Evolutionary conservation across 257 asterid genomes (phyloP).

Genomic region (Capsicum rhomboideum): DNA sequence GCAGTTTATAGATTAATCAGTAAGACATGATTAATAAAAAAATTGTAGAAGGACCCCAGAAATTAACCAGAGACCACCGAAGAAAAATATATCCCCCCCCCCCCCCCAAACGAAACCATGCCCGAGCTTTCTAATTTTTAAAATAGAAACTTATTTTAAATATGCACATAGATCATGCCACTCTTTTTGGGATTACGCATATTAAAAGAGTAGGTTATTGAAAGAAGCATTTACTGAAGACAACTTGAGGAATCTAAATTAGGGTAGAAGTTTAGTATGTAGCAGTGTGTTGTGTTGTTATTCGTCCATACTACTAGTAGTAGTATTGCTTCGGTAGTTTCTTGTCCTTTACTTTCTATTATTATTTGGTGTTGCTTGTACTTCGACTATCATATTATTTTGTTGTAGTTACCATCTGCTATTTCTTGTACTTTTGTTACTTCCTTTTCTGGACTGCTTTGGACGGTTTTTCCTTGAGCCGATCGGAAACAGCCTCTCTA

Average conservation of each 20-base stretch:
- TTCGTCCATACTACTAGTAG: no score
- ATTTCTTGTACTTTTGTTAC: no score
- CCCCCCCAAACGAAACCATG: not conserved
- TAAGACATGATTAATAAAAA: not conserved
- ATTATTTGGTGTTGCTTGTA: no score
- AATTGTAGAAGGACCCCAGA: not conserved
- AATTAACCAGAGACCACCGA: not conserved
- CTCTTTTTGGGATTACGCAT: not conserved
- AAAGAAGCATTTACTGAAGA: not conserved
- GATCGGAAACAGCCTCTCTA: no score
- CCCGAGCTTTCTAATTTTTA: not conserved
- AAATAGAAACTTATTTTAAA: not conserved
- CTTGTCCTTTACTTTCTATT: no score
- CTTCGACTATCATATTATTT: no score
- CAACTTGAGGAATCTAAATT: not conserved
- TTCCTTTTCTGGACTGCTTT: no score
- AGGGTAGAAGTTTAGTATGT: no score
- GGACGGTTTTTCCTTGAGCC: no score
- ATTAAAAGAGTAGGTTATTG: not conserved
- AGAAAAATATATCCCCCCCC: not conserved
- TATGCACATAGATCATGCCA: not conserved
- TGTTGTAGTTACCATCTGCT: no score
- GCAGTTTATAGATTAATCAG: not conserved
- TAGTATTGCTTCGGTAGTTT: no score
- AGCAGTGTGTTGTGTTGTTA: no score